Base-by-base conservation (phyloP, 2,329 filamentous ascomycete species). In the Aspergillus flavus region DNA sequence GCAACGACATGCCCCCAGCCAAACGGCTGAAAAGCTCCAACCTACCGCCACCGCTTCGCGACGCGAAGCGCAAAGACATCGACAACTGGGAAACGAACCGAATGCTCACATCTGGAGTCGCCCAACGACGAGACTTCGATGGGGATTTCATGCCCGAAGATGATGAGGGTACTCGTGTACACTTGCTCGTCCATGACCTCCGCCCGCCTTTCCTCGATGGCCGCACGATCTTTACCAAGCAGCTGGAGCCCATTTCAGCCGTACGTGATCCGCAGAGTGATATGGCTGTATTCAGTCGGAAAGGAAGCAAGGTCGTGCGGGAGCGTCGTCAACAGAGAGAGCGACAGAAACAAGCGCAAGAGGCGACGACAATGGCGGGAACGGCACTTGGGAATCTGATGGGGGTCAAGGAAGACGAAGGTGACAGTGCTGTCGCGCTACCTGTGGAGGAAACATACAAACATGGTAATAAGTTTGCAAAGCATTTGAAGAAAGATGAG, bases 81-180 rank as follows among this genome's bases (percentile, higher is more conserved):
- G 95, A 99, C 79, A 94, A 94, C 0, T 99, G 95, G 95, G 96
- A 99, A 79, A 95, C 94, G 19, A 99, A 99, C 76, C 91, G 95
- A 63, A 98, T 99, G 95, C 85, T 99, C 64, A 95, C 94, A 1
- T 97, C 94, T 23, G 94, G 94, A 61, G 94, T 99, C 21, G 95
- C 95, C 21, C 96, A 99, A 78, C 85, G 94, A 73, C 84, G 93
- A 69, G 92, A 95, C 71, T 87, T 93, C 75, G 89, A 89, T 28
- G 85, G 87, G 55, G 93, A 95, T 73, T 96, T 97, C 72, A 90
- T 90, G 58, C 90, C 96, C 67, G 79, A 81, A 21, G 95, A 99
- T 67, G 91, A 97, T 56, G 95, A 99, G 74, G 89, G 88, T 28
- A 96, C 91, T 9, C 86, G 96, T 64, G 88, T 98, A 16, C 95